Base-by-base conservation (phyloP, 306 rosid genomes). In the Datisca glomerata region DNA sequence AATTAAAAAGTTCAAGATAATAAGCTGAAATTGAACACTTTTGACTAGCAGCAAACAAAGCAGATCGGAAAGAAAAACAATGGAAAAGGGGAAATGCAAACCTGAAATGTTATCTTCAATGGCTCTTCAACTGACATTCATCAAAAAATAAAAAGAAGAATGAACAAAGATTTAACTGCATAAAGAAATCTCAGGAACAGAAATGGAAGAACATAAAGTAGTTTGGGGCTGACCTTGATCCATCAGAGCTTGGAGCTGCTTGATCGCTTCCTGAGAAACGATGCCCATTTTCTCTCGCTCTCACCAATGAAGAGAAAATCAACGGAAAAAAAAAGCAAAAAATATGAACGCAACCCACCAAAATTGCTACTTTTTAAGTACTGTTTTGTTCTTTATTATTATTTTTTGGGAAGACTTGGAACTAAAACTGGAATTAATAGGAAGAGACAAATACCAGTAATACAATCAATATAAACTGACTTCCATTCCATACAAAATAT, bases 21-120 rank as follows among this genome's bases (percentile, higher is more conserved):
- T 18, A 47, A 29, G 52, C 40, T 27, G 7, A 17, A 47, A 47
- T 29, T 18, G 12, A 47, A 40, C 40, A 47, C 39, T 18, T 31
- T 38, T n/a, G 13, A 29, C 19, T 28, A 5, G 25, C 23, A 31
- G 28, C 18, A 47, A 31, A 47, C 27, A 47, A 11, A 39, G 13
- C 57, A 51, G 57, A 51, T 51, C 57, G 38, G 57, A 18, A n/a
- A 6, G 3, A 47, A 47, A 47, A 47, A 39, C 36, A 12, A 42
- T 18, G 42, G 57, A 51, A 1, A 12, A 27, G 25, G 19, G 23
- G 44, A 55, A 73, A 63, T 61, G 66, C 66, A 17, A 61, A 89
- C 98, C 95, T 89, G 83, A 72, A 80, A 84, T 7, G 98, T 59
- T 63, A 24, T 67, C 81, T 55, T 75, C 64, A 84, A 45, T 45